Conservation (phyloP, 1,284 basidiomycete species). For the Ceratobasidium sp. region DNA sequence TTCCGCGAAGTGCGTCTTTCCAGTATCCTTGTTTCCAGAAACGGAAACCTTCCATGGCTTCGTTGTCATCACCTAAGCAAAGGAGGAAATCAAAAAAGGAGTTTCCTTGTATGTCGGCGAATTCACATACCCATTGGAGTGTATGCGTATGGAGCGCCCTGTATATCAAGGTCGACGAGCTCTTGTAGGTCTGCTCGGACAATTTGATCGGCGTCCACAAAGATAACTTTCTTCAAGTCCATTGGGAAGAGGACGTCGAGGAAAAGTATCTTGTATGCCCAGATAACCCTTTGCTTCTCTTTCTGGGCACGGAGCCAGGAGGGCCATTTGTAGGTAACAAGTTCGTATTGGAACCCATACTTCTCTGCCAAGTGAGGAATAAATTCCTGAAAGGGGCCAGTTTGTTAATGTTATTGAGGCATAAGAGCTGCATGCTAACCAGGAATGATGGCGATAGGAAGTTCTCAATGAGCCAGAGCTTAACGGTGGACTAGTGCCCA, state of each 20-base stretch:
- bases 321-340: conserved; percentile 99
- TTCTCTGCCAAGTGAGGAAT: conserved; percentile 89
- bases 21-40: conserved; percentile 99
- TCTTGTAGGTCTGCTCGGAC: conserved; percentile 95
- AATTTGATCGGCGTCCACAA: conserved; percentile 98
- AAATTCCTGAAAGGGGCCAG: conserved; percentile 69
- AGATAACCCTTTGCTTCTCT: conserved; percentile 97
- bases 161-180: conserved; percentile 87
- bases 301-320: conserved; percentile 95
- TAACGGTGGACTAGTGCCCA: conserved; percentile 66
- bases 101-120: not conserved
- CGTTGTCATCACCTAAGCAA: conserved; percentile 72
- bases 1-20: conserved; percentile 81
- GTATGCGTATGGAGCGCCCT: conserved; percentile 92
- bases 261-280: conserved; percentile 99
- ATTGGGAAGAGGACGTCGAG: conserved; percentile 98
- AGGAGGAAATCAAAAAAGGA: not conserved
- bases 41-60: conserved; percentile 95
- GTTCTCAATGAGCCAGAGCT: conserved; percentile 99
- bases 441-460: conserved; percentile 98
- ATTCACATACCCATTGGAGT: conserved; percentile 80
- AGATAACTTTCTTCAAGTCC: conserved; percentile 97
- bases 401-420: not conserved
- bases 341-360: conserved; percentile 94
- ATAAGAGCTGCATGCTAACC: conserved; percentile 53